Conservation (phyloP, 169 alveolate genomes). For the Cryptosporidium felis region DNA sequence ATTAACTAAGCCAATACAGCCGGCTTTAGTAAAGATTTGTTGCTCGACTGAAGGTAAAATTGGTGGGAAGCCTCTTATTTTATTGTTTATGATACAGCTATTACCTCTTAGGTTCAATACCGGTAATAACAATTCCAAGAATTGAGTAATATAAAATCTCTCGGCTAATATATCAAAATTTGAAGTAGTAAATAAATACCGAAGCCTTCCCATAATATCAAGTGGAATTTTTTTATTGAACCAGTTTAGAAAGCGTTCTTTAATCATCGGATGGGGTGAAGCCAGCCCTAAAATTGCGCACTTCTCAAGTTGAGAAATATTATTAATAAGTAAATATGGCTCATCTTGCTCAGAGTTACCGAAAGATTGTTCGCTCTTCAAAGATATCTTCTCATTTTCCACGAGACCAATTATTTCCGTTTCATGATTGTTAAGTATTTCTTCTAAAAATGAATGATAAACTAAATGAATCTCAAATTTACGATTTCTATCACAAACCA, state of each 20-base stretch:
- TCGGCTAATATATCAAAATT: slow-evolving; percentile 66
- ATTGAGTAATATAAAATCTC: slow-evolving; percentile 53
- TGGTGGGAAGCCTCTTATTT: slow-evolving; percentile 29
- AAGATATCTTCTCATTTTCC: background rate
- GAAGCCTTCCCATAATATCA: slow-evolving; percentile 49
- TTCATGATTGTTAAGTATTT: background rate
- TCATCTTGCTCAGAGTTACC: background rate
- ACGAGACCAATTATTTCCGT: background rate
- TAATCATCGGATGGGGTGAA: slow-evolving; percentile 53
- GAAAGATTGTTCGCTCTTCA: too few species aligned
- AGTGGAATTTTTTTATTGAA: slow-evolving; percentile 37
- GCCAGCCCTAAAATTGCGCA: slow-evolving; percentile 58
- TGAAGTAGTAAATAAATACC: slow-evolving; percentile 38
- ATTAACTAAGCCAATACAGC: background rate
- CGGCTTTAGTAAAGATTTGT: background rate
- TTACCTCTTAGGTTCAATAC: background rate
- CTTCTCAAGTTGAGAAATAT: slow-evolving; percentile 9
- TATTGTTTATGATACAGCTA: background rate
- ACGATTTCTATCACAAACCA: slow-evolving; percentile 54
- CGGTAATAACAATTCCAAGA: slow-evolving; percentile 34
- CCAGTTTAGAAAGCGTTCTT: slow-evolving; percentile 19
- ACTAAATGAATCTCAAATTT: slow-evolving; percentile 23
- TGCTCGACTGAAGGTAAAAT: slow-evolving; percentile 33
- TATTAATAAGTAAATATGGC: background rate
- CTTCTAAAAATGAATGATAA: slow-evolving; percentile 36